Percentiles rank a stretch among this genome's conserved stretches.
Conservation (phyloP, 352 stramenopile genomes). For the Pythium volutum region DNA sequence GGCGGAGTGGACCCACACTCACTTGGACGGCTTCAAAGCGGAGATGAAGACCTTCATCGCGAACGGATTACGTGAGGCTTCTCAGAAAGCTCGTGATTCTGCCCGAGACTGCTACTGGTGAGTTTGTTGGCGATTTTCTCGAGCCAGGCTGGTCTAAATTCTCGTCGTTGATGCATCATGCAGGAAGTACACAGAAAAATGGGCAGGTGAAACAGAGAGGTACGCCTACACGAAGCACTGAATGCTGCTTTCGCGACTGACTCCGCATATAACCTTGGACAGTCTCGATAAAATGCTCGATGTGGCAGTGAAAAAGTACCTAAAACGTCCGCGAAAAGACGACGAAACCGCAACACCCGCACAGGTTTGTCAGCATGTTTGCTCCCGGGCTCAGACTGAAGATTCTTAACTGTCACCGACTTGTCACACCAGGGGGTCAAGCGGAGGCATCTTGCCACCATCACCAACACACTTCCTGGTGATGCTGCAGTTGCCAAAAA, state of each 20-base stretch:
- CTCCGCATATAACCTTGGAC: background rate
- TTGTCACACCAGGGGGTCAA: slow-evolving; percentile 32
- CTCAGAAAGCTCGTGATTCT: slow-evolving; percentile 49
- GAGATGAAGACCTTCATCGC: slow-evolving; percentile 39
- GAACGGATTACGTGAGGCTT: slow-evolving; percentile 50
- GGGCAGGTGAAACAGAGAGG: slow-evolving; percentile 44
- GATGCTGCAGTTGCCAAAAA: slow-evolving; percentile 27
- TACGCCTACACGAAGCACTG: slow-evolving; percentile 12
- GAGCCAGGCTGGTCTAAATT: background rate
- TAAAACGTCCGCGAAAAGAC: slow-evolving; percentile 48
- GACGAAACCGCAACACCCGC: slow-evolving; percentile 24
- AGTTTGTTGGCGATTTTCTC: background rate
- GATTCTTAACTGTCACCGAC: background rate
- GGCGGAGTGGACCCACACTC: slow-evolving; percentile 29
- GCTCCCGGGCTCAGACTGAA: background rate
- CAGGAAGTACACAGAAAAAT: slow-evolving; percentile 49
- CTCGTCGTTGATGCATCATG: background rate
- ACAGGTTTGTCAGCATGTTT: slow-evolving; percentile 27
- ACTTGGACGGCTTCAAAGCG: slow-evolving; percentile 44
- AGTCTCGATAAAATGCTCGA: slow-evolving; percentile 44
- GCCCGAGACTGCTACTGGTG: slow-evolving; percentile 65
- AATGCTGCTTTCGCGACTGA: background rate
- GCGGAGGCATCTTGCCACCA: slow-evolving; percentile 50
- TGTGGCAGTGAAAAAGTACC: slow-evolving; percentile 61
- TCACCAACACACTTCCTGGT: slow-evolving; percentile 48